Conservation (phyloP, 441 rosid species). For the Mallotus japonicus region DNA sequence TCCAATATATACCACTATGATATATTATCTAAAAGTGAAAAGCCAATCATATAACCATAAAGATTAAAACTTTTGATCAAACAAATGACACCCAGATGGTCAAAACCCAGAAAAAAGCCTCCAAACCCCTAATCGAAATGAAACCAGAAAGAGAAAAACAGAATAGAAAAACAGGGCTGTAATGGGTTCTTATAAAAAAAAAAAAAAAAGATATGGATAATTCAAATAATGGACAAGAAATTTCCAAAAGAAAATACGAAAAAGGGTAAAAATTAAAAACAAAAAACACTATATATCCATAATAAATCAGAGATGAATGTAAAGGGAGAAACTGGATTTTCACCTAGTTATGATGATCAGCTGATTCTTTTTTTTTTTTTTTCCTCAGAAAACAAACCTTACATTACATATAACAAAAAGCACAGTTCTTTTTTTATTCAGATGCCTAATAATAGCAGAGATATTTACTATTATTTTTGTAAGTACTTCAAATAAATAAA, state of each 20-base stretch:
- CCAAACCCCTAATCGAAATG: slow-evolving; percentile 24
- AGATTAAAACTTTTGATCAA: slow-evolving; percentile 3
- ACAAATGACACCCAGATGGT: slow-evolving; percentile 27
- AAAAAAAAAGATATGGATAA: slow-evolving; percentile 45
- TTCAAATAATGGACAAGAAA: slow-evolving; percentile 53
- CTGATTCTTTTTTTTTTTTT: background rate
- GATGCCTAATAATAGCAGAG: too few relatives aligned
- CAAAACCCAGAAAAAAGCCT: slow-evolving; percentile 20
- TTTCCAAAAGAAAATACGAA: slow-evolving; percentile 21
- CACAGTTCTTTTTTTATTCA: background rate
- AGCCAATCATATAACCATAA: background rate
- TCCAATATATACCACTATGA: slow-evolving; percentile 9
- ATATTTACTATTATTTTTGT: background rate
- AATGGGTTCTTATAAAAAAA: slow-evolving; percentile 27
- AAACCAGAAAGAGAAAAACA: slow-evolving; percentile 26
- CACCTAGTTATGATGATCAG: slow-evolving; percentile 37
- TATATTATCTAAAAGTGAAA: background rate
- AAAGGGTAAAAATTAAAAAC: background rate
- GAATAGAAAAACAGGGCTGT: slow-evolving; percentile 7
- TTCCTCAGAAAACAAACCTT: slow-evolving; percentile 17
- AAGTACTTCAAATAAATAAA: background rate
- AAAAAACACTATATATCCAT: background rate
- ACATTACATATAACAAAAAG: slow-evolving; percentile 9
- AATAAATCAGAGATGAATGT: background rate
- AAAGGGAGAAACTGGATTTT: background rate